Percentiles rank a stretch among this genome's conserved stretches.
Conservation (phyloP, 1,139 yeast genomes). For the Pichia sp. region DNA sequence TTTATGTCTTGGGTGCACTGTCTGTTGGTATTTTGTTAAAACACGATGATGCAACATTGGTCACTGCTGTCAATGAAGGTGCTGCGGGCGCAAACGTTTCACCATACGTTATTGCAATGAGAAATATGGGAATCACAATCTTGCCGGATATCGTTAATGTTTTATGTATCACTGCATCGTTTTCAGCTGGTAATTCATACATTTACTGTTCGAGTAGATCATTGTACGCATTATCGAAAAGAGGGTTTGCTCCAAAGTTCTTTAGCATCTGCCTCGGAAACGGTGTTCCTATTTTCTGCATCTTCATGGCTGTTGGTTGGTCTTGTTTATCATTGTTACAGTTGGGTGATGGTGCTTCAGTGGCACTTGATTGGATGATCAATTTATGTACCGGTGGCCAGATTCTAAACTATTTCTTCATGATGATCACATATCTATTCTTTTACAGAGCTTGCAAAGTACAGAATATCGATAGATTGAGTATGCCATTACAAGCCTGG, state of each 20-base stretch:
- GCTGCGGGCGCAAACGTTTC: slow-evolving; percentile 31
- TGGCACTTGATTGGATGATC: slow-evolving; percentile 48
- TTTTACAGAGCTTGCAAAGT: slow-evolving; percentile 45
- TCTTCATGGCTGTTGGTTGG: slow-evolving; percentile 34
- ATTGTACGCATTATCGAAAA: slow-evolving; percentile 36
- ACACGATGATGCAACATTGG: slow-evolving; percentile 24
- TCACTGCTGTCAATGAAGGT: slow-evolving; percentile 20
- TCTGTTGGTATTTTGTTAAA: slow-evolving; percentile 27
- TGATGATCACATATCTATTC: slow-evolving; percentile 46
- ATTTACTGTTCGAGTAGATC: slow-evolving; percentile 40
- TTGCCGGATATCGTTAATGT: slow-evolving; percentile 36
- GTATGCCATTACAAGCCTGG: slow-evolving; percentile 43
- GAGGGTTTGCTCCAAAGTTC: slow-evolving; percentile 37
- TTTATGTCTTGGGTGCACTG: slow-evolving; percentile 35
- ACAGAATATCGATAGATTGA: slow-evolving; percentile 37
- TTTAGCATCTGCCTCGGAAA: slow-evolving; percentile 33
- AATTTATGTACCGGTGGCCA: slow-evolving; percentile 52
- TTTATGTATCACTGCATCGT: slow-evolving; percentile 35
- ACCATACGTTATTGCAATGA: slow-evolving; percentile 29
- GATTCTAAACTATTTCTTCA: slow-evolving; percentile 44
- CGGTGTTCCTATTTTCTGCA: slow-evolving; percentile 36
- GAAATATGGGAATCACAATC: slow-evolving; percentile 25
- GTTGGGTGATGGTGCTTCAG: slow-evolving; percentile 38
- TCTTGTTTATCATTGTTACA: slow-evolving; percentile 40
- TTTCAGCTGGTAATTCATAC: slow-evolving; percentile 41